A percentile compares a stretch with the other conserved stretches of the same genome.
These are phyloP conservation scores for Trypanosoma vivax DNA, from an alignment of 208 protist genomes.

Conservation along the genomic window DNA sequence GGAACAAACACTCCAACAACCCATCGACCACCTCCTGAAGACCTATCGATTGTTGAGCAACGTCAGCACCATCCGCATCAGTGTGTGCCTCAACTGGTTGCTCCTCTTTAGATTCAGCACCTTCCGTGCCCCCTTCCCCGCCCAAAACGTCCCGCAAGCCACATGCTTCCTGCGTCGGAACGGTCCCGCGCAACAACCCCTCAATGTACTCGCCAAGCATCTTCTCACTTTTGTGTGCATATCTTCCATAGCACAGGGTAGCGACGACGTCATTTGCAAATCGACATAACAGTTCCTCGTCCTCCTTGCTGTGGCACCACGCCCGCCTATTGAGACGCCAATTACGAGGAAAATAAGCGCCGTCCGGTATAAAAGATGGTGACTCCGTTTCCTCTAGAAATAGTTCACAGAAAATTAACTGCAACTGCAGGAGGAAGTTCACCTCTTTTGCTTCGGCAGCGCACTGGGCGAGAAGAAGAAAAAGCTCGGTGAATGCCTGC, in stretches of 20 bases:
- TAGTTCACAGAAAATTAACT: slow-evolving; percentile 32
- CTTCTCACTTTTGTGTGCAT: slow-evolving; percentile 17
- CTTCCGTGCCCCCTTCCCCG: not conserved
- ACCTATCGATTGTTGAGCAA: not conserved
- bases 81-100: not conserved
- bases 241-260: slow-evolving; percentile 31
- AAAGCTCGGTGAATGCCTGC: slow-evolving; percentile 27
- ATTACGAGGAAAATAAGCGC: not conserved
- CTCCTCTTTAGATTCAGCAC: not conserved
- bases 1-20: slow-evolving; percentile 1
- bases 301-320: slow-evolving; percentile 5
- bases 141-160: not conserved
- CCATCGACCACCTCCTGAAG: slow-evolving; percentile 2
- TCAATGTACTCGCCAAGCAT: not conserved
- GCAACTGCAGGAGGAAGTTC: slow-evolving; percentile 32
- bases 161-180: not conserved
- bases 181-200: not conserved
- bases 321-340: slow-evolving; percentile 1
- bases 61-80: not conserved
- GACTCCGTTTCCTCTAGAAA: slow-evolving; percentile 16
- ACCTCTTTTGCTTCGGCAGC: slow-evolving; percentile 47
- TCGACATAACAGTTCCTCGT: slow-evolving; percentile 7
- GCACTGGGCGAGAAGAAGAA: slow-evolving; percentile 41
- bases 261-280: slow-evolving; percentile 42
- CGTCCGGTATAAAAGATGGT: not conserved